Evolutionary conservation across 73 alveolate genomes (phyloP).

Genomic region (Paramecium sonneborni): DNA sequence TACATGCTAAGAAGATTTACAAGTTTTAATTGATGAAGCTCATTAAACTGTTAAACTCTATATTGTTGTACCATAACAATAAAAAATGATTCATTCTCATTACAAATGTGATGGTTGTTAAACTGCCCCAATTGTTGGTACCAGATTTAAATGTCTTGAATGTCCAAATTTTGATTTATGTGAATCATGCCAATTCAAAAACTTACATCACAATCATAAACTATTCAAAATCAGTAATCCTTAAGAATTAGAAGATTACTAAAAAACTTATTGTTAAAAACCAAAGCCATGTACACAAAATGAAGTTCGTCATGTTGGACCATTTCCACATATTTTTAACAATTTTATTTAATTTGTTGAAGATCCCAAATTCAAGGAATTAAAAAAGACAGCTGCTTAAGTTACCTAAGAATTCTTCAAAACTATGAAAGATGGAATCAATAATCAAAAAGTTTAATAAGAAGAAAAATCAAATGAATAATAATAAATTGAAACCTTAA

Average conservation of each 20-base stretch:
- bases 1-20: not conserved
- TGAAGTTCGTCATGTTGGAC: not conserved
- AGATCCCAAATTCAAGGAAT: not conserved
- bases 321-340: not conserved
- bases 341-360: not conserved
- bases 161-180: conserved; percentile 88
- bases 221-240: not conserved
- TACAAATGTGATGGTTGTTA: conserved; percentile 84
- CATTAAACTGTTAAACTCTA: not conserved
- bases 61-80: not conserved
- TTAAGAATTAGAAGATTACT: not conserved
- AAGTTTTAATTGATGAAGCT: not conserved
- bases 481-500: too few relatives aligned
- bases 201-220: not conserved
- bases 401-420: not conserved
- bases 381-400: not conserved
- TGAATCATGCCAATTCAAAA: conserved; percentile 77
- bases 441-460: not conserved
- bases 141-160: conserved; percentile 79
- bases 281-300: too few relatives aligned
- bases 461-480: not conserved
- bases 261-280: not conserved
- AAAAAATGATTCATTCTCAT: conserved; percentile 50
- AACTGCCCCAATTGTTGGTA: conserved; percentile 80
- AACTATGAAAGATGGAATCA: not conserved